Percentiles rank a stretch among this genome's conserved stretches.
Evolutionary conservation across 768 basidiomycete genomes (phyloP).

Genomic region (Boletellus emodensis): DNA sequence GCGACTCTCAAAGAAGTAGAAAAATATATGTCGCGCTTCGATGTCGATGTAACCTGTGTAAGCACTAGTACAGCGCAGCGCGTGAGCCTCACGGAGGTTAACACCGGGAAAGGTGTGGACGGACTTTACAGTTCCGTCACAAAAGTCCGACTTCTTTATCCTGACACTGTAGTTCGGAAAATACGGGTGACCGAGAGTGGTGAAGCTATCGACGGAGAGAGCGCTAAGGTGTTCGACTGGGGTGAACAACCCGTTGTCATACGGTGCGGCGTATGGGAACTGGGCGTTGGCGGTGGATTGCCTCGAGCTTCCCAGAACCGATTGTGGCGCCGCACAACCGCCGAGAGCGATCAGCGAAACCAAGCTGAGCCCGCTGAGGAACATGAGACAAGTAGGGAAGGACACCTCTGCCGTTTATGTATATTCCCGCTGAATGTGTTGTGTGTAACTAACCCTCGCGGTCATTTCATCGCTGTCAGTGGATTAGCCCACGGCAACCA

Average conservation of each 20-base stretch:
- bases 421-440: too few species aligned
- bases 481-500: too few species aligned
- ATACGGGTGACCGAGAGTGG: constrained; percentile 38
- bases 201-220: constrained; percentile 33
- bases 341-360: constrained; percentile 16
- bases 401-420: too few species aligned
- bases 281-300: constrained; percentile 1
- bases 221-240: constrained; percentile 30
- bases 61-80: constrained; percentile 30
- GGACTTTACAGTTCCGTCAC: constrained; percentile 39
- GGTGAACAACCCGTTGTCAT: constrained; percentile 32
- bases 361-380: constrained; percentile 10
- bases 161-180: constrained; percentile 43
- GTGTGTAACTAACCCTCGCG: too few species aligned
- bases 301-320: constrained; percentile 12
- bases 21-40: constrained; percentile 60
- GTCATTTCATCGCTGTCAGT: too few species aligned
- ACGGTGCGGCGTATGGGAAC: constrained; percentile 10
- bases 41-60: constrained; percentile 71
- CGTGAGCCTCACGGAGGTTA: not conserved
- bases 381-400: not conserved
- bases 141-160: constrained; percentile 38
- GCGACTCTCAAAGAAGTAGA: constrained; percentile 75
- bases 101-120: not conserved
- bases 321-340: constrained; percentile 18